phyloP scores from a whole-genome alignment of 495 filamentous ascomycete genomes.

The Aspergillus cavernicola region DNA sequence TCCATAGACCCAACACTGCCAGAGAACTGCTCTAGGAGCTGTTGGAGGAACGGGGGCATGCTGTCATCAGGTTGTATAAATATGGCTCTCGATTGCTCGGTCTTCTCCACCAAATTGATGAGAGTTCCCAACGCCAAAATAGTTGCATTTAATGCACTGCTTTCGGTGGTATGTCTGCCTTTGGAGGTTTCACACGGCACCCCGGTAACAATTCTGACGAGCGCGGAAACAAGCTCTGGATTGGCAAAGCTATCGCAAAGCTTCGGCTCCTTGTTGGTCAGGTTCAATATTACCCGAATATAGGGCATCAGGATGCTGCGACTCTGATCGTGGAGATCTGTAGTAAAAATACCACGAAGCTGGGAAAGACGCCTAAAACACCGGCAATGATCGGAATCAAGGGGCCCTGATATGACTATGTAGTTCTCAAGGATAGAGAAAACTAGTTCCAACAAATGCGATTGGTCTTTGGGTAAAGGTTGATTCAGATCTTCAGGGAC shows the following conservation, averaged over 20 bases:
- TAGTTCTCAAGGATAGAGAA: slow-evolving; percentile 66
- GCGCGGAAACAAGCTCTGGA: slow-evolving; percentile 49
- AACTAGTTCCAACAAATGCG: slow-evolving; percentile 28
- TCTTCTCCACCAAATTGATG: slow-evolving; percentile 86
- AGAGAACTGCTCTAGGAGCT: slow-evolving; percentile 43
- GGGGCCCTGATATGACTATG: slow-evolving; percentile 27
- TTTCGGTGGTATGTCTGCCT: slow-evolving; percentile 41
- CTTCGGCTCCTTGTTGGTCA: slow-evolving; percentile 74
- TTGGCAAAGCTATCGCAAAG: slow-evolving; percentile 65
- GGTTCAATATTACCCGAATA: slow-evolving; percentile 76
- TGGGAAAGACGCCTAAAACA: slow-evolving; percentile 26
- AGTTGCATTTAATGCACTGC: slow-evolving; percentile 60
- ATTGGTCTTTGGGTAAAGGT: slow-evolving; percentile 5
- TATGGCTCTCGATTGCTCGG: slow-evolving; percentile 46
- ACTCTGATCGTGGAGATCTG: slow-evolving; percentile 10
- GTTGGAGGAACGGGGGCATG: slow-evolving; percentile 32
- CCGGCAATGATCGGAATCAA: slow-evolving; percentile 21
- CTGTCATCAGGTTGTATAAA: slow-evolving; percentile 27
- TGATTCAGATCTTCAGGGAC: neutral
- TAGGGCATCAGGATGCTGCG: slow-evolving; percentile 29
- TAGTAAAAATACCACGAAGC: slow-evolving; percentile 27
- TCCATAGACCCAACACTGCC: slow-evolving; percentile 36
- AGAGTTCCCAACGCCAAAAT: slow-evolving; percentile 78
- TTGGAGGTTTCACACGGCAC: slow-evolving; percentile 37
- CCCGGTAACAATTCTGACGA: slow-evolving; percentile 50